These are phyloP conservation scores for Candida sp. DNA, from an alignment of 1,139 yeast species.

Conservation along the genomic window DNA sequence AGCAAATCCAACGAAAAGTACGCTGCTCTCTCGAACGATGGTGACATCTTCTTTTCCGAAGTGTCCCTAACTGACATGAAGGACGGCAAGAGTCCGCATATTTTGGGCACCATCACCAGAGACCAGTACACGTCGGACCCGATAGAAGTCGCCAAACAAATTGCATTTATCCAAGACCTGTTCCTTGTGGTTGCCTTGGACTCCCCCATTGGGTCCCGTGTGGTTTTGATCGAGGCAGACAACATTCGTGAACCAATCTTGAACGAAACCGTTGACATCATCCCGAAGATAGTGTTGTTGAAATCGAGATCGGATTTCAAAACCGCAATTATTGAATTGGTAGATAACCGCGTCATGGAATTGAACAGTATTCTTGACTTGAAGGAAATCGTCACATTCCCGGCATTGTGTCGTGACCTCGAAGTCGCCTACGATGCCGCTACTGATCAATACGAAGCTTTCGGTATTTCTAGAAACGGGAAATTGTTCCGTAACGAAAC, in stretches of 20 bases:
- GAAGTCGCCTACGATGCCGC: conserved; percentile 44
- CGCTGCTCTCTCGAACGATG: conserved; percentile 57
- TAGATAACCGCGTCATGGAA: conserved; percentile 63
- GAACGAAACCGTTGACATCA: conserved; percentile 43
- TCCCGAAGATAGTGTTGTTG: conserved; percentile 57
- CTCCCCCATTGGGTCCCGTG: conserved; percentile 46
- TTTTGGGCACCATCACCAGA: conserved; percentile 38
- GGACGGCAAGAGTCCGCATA: conserved; percentile 50
- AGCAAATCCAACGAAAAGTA: conserved; percentile 60
- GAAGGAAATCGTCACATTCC: conserved; percentile 52
- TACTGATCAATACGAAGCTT: conserved; percentile 43
- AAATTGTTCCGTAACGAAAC: conserved; percentile 68
- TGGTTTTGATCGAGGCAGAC: conserved; percentile 54
- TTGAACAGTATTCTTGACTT: conserved; percentile 32
- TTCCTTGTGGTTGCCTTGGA: conserved; percentile 64
- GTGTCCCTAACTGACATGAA: conserved; percentile 33
- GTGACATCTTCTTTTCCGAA: conserved; percentile 26
- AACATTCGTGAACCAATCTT: conserved; percentile 42
- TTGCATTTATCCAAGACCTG: conserved; percentile 58
- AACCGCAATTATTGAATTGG: conserved; percentile 59
- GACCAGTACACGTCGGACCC: conserved; percentile 30
- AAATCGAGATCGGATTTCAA: conserved; percentile 60
- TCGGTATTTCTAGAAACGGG: conserved; percentile 78
- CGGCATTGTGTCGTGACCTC: conserved; percentile 71
- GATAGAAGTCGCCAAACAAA: conserved; percentile 61